Evolutionary conservation across 2,329 filamentous ascomycete genomes (phyloP), one percentile per base, ranked within the genome.

Genomic region (Aspergillus tamarii): DNA sequence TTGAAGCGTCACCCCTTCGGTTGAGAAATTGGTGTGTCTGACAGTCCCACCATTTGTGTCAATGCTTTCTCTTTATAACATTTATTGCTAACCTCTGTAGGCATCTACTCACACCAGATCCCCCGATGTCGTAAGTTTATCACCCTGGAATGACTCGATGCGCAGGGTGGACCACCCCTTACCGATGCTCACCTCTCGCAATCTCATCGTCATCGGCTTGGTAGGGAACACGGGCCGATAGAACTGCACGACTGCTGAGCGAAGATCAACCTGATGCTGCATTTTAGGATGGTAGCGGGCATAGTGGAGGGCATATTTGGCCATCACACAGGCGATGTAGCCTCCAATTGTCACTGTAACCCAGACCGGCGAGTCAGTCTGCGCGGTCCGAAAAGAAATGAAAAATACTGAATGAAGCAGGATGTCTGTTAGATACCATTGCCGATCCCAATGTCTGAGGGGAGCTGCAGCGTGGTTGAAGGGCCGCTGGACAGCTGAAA

Each of bases 131-230:
- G 55, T 60, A 0, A 39, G 9, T 7, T 26, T 26, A 2, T 14
- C 28, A 28, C 41, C 56, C 41, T 60, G 59, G 28, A 56, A 60
- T 10, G 36, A 21, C 26, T 56, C 59, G 14, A 60, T 52, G 6
- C 59, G 48, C 9, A 56, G 8, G 0, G 59, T 45, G 5, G 59
- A 56, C 36, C 34, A 32, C 26, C 12, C 48, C 23, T 54, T 53
- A 1, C 34, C 46, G 9, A 55, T 16, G 21, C 39, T 60, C 14
- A 45, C 59, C 19, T 46, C n/a, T 1, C 45, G 14, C 19, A 28
- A 45, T 7, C 46, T 28, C 1, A 16, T 28, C 9, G 55, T 41
- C n/a, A 28, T 16, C 12, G 9, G 19, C 34, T 48, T 45, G 7
- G 28, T 34, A 7, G 59, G 39, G n/a, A 60, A 55, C 14, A 60